Percentiles rank a stretch among this genome's conserved stretches.
Evolutionary conservation across 2,329 filamentous ascomycete species (phyloP).

Genomic region (Aspergillus ochraceoroseus): DNA sequence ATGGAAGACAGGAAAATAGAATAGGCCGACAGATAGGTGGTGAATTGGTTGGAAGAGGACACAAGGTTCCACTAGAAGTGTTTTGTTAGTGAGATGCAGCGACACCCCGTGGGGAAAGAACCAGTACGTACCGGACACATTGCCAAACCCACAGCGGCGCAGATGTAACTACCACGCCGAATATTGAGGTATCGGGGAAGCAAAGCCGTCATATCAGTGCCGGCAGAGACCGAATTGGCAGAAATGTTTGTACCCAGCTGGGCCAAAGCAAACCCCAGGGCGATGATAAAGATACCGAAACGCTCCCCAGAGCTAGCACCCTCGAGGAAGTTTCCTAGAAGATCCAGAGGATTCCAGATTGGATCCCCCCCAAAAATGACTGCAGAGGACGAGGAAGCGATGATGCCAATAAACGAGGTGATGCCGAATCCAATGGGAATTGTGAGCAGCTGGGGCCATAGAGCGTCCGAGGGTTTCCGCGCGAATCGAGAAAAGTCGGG

Average conservation of each 20-base stretch:
- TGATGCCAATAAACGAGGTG: conserved; percentile 80
- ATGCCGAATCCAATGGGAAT: conserved; percentile 68
- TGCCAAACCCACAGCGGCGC: conserved; percentile 69
- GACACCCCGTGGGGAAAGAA: not conserved
- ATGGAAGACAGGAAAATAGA: conserved; percentile 92
- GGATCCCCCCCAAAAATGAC: conserved; percentile 59
- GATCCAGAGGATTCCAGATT: conserved; percentile 68
- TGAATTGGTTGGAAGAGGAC: conserved; percentile 72
- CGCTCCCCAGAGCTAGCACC: conserved; percentile 64
- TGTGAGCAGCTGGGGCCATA: conserved; percentile 74
- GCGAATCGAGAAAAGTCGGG: conserved; percentile 85
- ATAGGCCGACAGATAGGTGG: conserved; percentile 85
- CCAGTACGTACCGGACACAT: conserved; percentile 65
- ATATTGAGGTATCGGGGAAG: conserved; percentile 78
- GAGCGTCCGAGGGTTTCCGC: conserved; percentile 65
- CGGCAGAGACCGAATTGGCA: conserved; percentile 77
- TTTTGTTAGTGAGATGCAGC: conserved; percentile 12
- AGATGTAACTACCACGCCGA: conserved; percentile 80
- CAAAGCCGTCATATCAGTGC: conserved; percentile 76
- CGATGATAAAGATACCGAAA: conserved; percentile 71
- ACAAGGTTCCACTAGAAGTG: conserved; percentile 59
- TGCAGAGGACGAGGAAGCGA: conserved; percentile 63
- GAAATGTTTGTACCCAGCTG: conserved; percentile 84
- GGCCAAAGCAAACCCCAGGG: conserved; percentile 66
- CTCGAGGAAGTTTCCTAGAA: conserved; percentile 63